These are phyloP conservation scores for Carex myosuroides DNA, from an alignment of 176 grass and related monocot genomes.

Conservation along the genomic window DNA sequence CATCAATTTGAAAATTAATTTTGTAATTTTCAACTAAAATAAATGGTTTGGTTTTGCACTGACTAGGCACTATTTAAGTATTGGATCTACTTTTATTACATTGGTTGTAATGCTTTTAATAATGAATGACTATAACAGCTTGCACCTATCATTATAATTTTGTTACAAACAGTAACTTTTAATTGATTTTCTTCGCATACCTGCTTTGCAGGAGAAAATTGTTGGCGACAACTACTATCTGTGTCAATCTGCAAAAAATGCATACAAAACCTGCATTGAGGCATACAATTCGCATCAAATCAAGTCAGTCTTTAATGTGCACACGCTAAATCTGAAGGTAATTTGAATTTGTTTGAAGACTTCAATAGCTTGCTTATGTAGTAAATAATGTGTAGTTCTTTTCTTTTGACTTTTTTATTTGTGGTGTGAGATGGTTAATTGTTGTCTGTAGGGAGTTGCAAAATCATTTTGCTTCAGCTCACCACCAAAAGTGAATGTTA, in stretches of 20 bases:
- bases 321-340: slow-evolving; percentile 11
- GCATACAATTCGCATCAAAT: slow-evolving; percentile 15
- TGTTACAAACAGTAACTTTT: background rate
- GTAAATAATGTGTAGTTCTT: background rate
- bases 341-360: background rate
- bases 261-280: slow-evolving; percentile 7
- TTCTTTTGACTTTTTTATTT: background rate
- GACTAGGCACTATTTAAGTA: background rate
- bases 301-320: slow-evolving; percentile 4
- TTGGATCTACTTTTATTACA: background rate
- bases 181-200: background rate
- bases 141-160: background rate
- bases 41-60: background rate
- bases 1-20: background rate
- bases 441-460: background rate
- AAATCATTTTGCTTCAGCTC: slow-evolving; percentile 11
- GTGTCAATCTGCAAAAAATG: slow-evolving; percentile 9
- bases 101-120: background rate
- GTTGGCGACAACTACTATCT: slow-evolving; percentile 15
- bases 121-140: background rate
- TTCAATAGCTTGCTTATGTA: background rate
- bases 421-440: background rate
- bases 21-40: background rate
- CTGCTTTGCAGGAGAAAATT: slow-evolving; percentile 11
- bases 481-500: slow-evolving; percentile 3